Conservation (phyloP, 176 grass and related monocot genomes). For the Phoenix dactylifera region DNA sequence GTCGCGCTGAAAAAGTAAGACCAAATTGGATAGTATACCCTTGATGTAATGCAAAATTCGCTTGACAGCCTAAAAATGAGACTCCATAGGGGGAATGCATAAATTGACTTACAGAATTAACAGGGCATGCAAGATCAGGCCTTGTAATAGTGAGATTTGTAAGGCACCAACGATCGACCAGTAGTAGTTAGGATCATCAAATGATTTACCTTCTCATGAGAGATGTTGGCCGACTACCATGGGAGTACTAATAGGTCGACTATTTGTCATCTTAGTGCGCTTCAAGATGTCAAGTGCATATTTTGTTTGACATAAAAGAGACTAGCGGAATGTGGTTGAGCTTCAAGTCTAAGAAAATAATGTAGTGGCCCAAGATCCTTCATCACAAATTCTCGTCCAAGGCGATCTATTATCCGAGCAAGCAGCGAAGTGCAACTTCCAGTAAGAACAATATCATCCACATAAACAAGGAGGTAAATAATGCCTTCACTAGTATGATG, state of each 20-base stretch:
- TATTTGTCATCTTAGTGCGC: neutral
- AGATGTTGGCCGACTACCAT: neutral
- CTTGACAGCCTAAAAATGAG: neutral
- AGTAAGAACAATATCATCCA: too few relatives aligned
- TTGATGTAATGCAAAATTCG: neutral
- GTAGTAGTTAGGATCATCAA: neutral
- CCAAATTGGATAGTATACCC: neutral
- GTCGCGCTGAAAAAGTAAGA: neutral
- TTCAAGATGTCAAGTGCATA: neutral
- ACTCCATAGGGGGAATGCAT: neutral
- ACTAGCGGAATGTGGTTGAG: too few relatives aligned
- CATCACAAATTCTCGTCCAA: too few relatives aligned
- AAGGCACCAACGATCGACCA: neutral
- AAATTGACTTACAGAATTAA: neutral
- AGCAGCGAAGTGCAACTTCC: too few relatives aligned
- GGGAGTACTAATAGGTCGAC: neutral
- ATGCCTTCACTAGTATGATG: too few relatives aligned
- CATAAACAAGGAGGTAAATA: too few relatives aligned
- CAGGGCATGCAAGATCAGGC: neutral
- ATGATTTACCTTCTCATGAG: neutral
- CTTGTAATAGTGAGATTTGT: neutral
- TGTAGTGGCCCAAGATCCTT: too few relatives aligned
- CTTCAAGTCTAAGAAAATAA: too few relatives aligned
- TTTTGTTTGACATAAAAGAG: too few relatives aligned
- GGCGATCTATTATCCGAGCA: too few relatives aligned